Evolutionary conservation across 2,329 filamentous ascomycete species (phyloP), one percentile per base, ranked within the genome.

Genomic region (Fusarium scirpi): DNA sequence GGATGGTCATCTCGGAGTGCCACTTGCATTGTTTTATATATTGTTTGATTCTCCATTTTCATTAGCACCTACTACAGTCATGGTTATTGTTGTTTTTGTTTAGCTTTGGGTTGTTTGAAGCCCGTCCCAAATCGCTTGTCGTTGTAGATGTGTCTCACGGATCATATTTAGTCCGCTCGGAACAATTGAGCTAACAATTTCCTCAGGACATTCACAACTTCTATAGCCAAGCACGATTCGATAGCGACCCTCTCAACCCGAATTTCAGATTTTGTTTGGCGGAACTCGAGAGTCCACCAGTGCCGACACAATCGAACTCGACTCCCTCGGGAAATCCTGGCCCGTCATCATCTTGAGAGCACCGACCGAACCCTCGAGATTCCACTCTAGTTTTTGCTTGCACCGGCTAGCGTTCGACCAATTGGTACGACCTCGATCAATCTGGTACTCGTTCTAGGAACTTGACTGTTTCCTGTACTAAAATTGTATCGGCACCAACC

Each of bases 171-270:
- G 38, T 54, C 69, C 69, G 69, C 3, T n/a, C 22, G 29, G 24
- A 41, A 48, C 16, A 13, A 44, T 20, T n/a, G 41, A 53, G 58
- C 65, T 72, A 71, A 71, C 61, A 71, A 57, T 71, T 72, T 71
- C 43, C 61, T 52, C 65, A 70, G 61, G 27, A 63, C 47, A 71
- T 72, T 45, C 46, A 62, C 47, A 16, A 20, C 10, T 68, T 57
- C 49, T 63, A 67, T 46, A 34, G 15, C n/a, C 45, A 52, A 9
- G 27, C n/a, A 40, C 27, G 12, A 20, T 71, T 52, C 38, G 5
- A 45, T 27, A 5, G 29, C 45, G 67, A 69, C 48, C 27, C 24
- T 40, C 11, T 46, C 47, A 65, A 62, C 48, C 56, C 63, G 20
- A 18, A 29, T 13, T 30, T 22, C 10, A 4, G 18, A 13, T 30